Percentiles rank a stretch among this genome's conserved stretches.
phyloP scores from a whole-genome alignment of 2,329 filamentous ascomycete species.

The Raffaelea deltoideospora region DNA sequence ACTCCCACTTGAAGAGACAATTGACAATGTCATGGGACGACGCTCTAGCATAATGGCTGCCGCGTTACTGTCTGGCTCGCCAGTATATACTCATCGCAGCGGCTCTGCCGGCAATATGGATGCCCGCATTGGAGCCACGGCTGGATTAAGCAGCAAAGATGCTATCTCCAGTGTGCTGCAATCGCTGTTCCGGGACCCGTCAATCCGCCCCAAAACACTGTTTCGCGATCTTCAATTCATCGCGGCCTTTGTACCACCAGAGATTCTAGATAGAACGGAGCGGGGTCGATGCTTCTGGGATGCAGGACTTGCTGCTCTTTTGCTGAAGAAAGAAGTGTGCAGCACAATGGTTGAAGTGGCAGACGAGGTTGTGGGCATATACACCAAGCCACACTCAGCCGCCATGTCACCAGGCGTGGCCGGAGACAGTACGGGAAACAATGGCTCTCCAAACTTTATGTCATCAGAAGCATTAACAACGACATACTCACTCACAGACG shows the following conservation, averaged over 20 bases:
- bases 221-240: conserved; percentile 72
- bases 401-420: neutral
- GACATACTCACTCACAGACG: conserved; percentile 61
- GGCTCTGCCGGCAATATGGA: no score
- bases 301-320: conserved; percentile 73
- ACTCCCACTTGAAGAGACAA: conserved; percentile 47
- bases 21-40: conserved; percentile 55
- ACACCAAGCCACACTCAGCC: conserved; percentile 34
- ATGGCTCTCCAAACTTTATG: no score
- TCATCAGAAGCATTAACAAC: conserved; percentile 23
- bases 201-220: conserved; percentile 61
- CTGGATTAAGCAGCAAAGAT: conserved; percentile 42
- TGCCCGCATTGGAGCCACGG: conserved; percentile 27
- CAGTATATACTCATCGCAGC: conserved; percentile 10
- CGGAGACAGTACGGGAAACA: neutral
- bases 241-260: conserved; percentile 46
- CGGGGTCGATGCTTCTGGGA: conserved; percentile 77
- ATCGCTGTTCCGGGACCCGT: conserved; percentile 49
- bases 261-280: conserved; percentile 45
- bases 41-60: conserved; percentile 39
- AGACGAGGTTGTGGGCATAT: conserved; percentile 39
- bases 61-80: conserved; percentile 15
- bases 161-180: conserved; percentile 52
- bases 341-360: conserved; percentile 57
- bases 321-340: conserved; percentile 76